Evolutionary conservation across 2,329 filamentous ascomycete species (phyloP).

Genomic region (Apiospora koreana): DNA sequence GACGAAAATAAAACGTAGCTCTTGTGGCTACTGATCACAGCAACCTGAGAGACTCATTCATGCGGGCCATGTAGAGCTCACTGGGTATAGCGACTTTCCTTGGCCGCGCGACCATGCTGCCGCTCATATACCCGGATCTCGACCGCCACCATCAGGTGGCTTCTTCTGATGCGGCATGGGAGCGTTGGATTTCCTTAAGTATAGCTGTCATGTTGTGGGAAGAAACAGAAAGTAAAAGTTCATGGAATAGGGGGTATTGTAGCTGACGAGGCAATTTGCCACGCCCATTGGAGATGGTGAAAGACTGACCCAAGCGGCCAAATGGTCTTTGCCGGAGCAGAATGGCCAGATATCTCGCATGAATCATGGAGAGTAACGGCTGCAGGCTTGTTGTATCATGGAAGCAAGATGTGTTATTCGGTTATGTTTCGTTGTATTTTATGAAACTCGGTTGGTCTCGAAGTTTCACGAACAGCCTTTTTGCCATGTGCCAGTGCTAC

Average conservation of each 20-base stretch:
- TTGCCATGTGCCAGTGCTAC: background rate
- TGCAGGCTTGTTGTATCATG: background rate
- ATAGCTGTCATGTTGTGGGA: background rate
- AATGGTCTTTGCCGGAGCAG: too few species aligned
- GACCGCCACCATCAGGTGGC: background rate
- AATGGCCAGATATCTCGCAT: background rate
- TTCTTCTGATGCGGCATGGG: background rate
- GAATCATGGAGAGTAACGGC: background rate
- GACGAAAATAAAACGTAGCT: too few species aligned
- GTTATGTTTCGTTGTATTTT: background rate
- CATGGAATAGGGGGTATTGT: background rate
- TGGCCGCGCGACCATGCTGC: background rate
- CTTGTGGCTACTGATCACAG: too few species aligned
- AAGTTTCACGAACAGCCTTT: background rate
- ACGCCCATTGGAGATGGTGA: background rate
- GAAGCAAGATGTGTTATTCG: background rate
- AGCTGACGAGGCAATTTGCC: background rate
- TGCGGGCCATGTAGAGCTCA: background rate
- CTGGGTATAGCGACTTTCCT: background rate
- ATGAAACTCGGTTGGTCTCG: background rate
- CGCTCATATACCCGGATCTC: background rate
- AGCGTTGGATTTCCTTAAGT: background rate
- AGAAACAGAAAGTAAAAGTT: background rate
- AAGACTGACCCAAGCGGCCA: background rate
- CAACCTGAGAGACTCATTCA: too few species aligned